Base-by-base conservation (phyloP, 1,284 basidiomycete genomes). In the Cystobasidiaceae sp. region DNA sequence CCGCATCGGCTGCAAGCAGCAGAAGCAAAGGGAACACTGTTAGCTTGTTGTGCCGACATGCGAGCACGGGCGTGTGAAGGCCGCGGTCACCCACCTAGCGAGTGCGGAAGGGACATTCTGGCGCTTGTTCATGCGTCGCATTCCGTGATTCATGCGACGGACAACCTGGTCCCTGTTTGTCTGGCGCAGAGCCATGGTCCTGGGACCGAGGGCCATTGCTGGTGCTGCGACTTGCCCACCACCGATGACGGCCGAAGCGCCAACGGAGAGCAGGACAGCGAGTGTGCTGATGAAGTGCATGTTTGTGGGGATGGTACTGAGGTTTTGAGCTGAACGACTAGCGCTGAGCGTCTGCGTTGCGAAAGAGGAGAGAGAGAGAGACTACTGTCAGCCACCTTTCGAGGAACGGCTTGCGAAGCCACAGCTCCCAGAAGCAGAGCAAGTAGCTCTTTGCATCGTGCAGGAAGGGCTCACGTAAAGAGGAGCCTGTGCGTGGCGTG, bases 141-240 rank as follows among this genome's bases (percentile, higher is more conserved):
- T 55, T 51, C 44, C 43, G 43, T 64, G 61, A 3, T 39, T 34
- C 61, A 54, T 51, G 28, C 61, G 39, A 15, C 61, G 51, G 33
- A 64, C 61, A 25, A 64, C 52, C 52, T 64, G 61, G 19, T 64
- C 61, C 39, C 61, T 44, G 33, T 44, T 55, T 32, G 61, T 56
- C 50, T 64, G 61, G 17, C 61, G 39, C 30, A 37, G 27, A n/a
- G 52, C 32, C 4, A 45, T n/a, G 21, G 43, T 30, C 37, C 25
- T 37, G 33, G 54, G 39, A 30, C 39, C 54, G 19, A 41, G 54
- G n/a, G 37, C 11, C 34, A 25, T 39, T 19, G 44, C 43, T 3
- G 56, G 56, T 34, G 56, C 43, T 21, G 45, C 23, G 30, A 59
- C 25, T 11, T 25, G 9, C 27, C 59, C 27, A n/a, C n/a, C n/a